These are phyloP conservation scores for Arthrinium phaeospermum DNA, from an alignment of 2,329 filamentous ascomycete genomes.

Conservation along the genomic window DNA sequence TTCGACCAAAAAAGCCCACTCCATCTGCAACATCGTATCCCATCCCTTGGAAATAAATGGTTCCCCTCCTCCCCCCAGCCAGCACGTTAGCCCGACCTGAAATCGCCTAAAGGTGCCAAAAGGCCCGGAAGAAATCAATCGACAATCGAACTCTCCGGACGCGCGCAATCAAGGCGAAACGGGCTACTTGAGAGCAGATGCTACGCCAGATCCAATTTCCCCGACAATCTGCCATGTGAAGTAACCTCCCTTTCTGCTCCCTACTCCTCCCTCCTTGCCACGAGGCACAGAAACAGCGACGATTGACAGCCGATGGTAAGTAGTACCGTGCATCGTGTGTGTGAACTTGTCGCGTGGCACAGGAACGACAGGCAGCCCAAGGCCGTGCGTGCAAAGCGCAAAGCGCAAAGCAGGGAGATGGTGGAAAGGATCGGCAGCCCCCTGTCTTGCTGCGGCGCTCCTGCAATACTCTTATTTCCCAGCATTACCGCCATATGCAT, in stretches of 20 bases:
- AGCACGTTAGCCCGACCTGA: neutral
- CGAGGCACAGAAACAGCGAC: neutral
- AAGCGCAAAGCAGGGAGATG: neutral
- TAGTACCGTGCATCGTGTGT: neutral
- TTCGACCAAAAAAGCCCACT: neutral
- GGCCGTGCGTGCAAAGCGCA: neutral
- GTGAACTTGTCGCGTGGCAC: neutral
- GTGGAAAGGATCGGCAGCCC: neutral
- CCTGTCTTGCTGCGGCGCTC: neutral
- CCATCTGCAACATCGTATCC: neutral
- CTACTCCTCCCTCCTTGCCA: neutral
- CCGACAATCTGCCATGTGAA: neutral
- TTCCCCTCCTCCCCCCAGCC: neutral
- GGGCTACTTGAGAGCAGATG: neutral
- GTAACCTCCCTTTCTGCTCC: neutral
- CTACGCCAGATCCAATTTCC: slow-evolving; percentile 9
- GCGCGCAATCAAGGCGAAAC: slow-evolving; percentile 5
- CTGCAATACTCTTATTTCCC: neutral
- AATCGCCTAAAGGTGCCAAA: neutral
- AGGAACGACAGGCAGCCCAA: neutral
- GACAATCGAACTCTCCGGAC: neutral
- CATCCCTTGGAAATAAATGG: neutral
- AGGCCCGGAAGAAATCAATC: neutral
- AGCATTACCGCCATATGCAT: neutral
- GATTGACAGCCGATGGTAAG: neutral